A percentile compares a stretch with the other conserved stretches of the same genome.
Conservation (phyloP, 78 protist genomes). For the Dictyostelium intermedium region DNA sequence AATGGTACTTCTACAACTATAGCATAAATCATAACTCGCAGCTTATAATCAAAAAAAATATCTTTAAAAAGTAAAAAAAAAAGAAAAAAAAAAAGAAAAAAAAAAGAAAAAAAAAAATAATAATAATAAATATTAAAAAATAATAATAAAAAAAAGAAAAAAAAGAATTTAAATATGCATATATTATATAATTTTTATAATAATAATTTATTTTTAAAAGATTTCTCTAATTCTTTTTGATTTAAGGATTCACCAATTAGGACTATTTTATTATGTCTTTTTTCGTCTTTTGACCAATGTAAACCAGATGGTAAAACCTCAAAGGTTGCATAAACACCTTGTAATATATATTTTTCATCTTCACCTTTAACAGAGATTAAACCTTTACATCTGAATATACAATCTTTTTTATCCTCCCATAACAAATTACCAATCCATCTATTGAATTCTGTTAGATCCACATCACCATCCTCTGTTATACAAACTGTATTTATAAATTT, state of each 20-base stretch:
- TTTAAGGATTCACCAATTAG: constrained; percentile 51
- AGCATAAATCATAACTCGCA: neutral
- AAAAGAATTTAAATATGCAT: neutral
- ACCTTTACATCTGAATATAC: constrained; percentile 49
- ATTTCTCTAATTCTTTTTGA: constrained; percentile 6
- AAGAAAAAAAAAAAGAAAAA: neutral
- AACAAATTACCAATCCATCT: constrained; percentile 59
- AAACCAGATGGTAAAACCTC: constrained; percentile 44
- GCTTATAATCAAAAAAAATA: no score
- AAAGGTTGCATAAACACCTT: constrained; percentile 76
- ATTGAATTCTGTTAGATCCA: constrained; percentile 7
- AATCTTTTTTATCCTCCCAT: constrained; percentile 47
- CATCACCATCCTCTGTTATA: neutral
- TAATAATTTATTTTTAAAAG: neutral
- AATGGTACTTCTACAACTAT: neutral
- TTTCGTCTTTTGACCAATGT: constrained; percentile 5
- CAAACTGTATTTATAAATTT: constrained; percentile 48
- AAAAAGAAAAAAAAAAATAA: no score
- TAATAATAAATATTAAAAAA: no score
- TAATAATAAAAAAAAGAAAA: no score
- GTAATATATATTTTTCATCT: constrained; percentile 37
- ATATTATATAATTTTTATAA: no score
- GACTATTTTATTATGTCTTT: constrained; percentile 23
- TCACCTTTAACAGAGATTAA: constrained; percentile 26
- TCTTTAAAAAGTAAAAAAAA: neutral